Evolutionary conservation across 106 monocot species (phyloP), one percentile per base, ranked within the genome.

Genomic region (Dendrobium catenatum): DNA sequence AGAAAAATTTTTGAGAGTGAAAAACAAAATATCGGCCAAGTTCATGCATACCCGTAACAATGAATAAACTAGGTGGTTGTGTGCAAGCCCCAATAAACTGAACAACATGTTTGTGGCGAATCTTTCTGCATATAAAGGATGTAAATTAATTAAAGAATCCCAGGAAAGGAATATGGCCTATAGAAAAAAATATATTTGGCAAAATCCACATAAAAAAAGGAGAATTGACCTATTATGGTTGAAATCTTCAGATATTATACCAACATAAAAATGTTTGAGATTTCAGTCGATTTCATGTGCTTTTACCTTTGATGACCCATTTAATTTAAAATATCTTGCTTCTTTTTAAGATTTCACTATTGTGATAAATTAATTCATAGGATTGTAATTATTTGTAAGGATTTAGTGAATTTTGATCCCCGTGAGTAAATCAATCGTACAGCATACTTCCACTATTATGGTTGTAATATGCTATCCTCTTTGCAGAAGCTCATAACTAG

Each of bases 61-160:
- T 99, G 87, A 89, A 99, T 78, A 99, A 86, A 68, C 72, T 90
- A 31, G 93, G 93, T 46, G 91, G 89, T 79, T 85, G 91, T 8
- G 95, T 99, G 49, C 98, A 95, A 44, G 98, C 95, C 46, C 98
- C 98, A 81, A 99, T 94, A 88, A 98, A 98, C 80, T 98, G 90
- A 73, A 98, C 97, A 72, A 98, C 94, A 74, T 98, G 94, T 85
- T 89, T 95, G 83, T 99, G 98, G 24, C 94, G 93, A 72, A 99
- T 89, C 83, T 99, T 99, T 85, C 98, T 99, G 90, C 58, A 82
- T 82, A 22, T 5, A 49, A 5, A 76, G 6, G 8, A 68, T 68
- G 31, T 43, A 72, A 24, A 55, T 72, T 51, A 75, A 56, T 8
- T 56, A 56, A 72, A 72, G 19, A 43, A 42, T 74, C 27, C 20